Evolutionary conservation across 225 moss, liverwort and hornwort species (phyloP).

Genomic region (Neckera pumila): DNA sequence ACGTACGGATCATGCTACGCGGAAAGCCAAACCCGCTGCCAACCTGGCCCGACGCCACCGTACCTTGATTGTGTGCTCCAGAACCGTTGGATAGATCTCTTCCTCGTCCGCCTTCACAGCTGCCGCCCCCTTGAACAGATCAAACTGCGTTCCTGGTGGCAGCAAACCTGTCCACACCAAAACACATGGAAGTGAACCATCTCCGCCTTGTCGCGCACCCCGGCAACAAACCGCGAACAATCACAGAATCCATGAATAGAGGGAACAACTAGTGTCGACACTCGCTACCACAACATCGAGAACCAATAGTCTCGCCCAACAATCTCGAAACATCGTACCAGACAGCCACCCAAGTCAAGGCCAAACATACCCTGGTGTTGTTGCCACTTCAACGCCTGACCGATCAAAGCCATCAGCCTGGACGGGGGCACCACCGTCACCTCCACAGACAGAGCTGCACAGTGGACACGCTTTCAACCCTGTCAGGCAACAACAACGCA

Average conservation of each 20-base stretch:
- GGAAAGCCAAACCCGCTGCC: neutral
- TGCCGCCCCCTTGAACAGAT: conserved; percentile 96
- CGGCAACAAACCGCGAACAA: neutral
- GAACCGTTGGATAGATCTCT: conserved; percentile 77
- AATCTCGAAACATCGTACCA: neutral
- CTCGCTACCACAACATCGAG: neutral
- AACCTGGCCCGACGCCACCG: neutral
- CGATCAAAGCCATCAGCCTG: conserved; percentile 95
- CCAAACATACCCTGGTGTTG: conserved; percentile 76
- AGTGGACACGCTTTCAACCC: neutral
- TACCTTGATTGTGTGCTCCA: conserved; percentile 90
- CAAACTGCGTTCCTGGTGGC: conserved; percentile 96
- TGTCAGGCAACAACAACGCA: neutral
- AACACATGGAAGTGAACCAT: neutral
- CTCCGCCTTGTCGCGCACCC: neutral
- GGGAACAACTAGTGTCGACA: neutral
- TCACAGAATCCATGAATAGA: neutral
- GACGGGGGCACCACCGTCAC: conserved; percentile 98
- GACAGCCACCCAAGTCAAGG: neutral
- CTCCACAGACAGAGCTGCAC: conserved; percentile 81
- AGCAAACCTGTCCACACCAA: conserved; percentile 50
- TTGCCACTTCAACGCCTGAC: conserved; percentile 98
- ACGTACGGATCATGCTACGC: neutral
- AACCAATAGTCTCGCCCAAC: neutral
- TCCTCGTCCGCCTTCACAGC: conserved; percentile 98